Evolutionary conservation across 371 early-diverging fungal genomes (phyloP).

Genomic region (Dinochytrium kinnereticum): DNA sequence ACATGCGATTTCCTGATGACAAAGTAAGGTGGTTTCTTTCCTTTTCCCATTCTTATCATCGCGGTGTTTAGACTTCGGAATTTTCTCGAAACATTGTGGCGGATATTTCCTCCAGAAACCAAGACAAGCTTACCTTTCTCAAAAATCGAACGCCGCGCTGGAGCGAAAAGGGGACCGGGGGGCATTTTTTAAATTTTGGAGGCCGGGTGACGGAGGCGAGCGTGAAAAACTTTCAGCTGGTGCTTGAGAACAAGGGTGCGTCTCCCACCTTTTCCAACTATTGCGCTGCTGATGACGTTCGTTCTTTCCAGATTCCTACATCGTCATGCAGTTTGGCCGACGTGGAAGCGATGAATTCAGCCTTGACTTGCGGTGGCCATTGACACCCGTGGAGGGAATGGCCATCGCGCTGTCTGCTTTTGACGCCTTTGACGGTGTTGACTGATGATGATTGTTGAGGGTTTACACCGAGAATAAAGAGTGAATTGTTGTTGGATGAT

Average conservation of each 20-base stretch:
- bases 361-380: not conserved
- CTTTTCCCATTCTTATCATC: no score
- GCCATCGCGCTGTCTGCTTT: conserved; percentile 1
- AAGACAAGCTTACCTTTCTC: not conserved
- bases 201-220: conserved; percentile 90
- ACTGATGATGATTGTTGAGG: not conserved
- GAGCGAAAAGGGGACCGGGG: conserved; percentile 91
- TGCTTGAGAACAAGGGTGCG: conserved; percentile 56
- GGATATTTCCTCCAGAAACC: not conserved
- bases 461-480: no score
- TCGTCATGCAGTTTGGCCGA: conserved; percentile 94
- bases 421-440: not conserved
- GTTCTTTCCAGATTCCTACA: conserved; percentile 56
- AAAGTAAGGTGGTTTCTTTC: not conserved
- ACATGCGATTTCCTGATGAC: not conserved
- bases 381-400: not conserved
- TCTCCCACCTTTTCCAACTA: not conserved
- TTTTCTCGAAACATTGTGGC: not conserved
- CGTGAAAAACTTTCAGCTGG: conserved; percentile 97
- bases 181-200: conserved; percentile 93
- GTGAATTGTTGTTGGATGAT: no score
- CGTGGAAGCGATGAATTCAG: not conserved
- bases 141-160: conserved; percentile 86
- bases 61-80: not conserved
- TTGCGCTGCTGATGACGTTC: not conserved